Base-by-base conservation (phyloP, 139 green algal genomes). In the Chlamydomonas incerta region DNA sequence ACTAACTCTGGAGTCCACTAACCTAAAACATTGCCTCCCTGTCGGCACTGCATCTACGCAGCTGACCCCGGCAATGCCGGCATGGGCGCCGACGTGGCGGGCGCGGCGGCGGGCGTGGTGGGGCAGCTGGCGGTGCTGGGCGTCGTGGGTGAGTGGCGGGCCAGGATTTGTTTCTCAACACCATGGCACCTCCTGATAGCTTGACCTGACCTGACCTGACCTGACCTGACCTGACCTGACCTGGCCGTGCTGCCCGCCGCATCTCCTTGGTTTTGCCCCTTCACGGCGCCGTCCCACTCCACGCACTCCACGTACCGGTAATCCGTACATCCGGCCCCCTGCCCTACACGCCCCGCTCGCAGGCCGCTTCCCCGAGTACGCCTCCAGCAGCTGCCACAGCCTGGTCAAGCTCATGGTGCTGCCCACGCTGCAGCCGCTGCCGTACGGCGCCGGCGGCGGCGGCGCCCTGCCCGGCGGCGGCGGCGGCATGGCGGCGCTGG, bases 351-450 rank as follows among this genome's bases (percentile, higher is more conserved):
- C 33, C 67, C 18, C 67, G 15, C 67, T 11, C 34, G 34, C 68
- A 85, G 80, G 80, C 52, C 80, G 80, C 31, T 85, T 85, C 33
- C 67, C 80, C 50, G 80, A 77, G 66, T 85, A 85, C 67, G 67
- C 80, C 35, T 57, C 55, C 69, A 65, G 67, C 81, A 81, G 57
- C 70, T 73, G 58, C 37, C 41, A 29, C 26, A 72, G 73, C 63
- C 73, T 88, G 35, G 65, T 83, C 2, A 74, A 75, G 72, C 83
- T 88, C 26, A 29, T 88, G 60, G 31, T 83, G 60, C 83, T 88
- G 62, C 73, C 83, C 41, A 83, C 74, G 35, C 62, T 83, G 50
- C 73, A 80, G 63, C 63, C 60, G 46, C 31, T 71, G 72, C 33
- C 80, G 26, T 60, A 75, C 34, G 80, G 66, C 13, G 68, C 33